phyloP scores from a whole-genome alignment of 1,284 basidiomycete genomes.

The Porogramme epimiltina region DNA sequence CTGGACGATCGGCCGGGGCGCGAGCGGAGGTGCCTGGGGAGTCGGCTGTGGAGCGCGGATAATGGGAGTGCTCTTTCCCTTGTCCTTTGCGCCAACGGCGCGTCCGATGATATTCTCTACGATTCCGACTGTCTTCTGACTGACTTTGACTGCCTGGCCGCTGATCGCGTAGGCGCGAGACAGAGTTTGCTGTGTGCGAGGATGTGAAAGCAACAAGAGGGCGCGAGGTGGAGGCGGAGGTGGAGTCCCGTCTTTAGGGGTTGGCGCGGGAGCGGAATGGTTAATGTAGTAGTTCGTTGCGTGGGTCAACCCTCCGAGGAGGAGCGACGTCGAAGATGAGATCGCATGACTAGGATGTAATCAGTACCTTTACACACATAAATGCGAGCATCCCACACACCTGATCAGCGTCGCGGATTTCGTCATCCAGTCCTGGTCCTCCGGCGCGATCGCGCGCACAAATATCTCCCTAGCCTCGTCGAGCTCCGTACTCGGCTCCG shows the following conservation, averaged over 20 bases:
- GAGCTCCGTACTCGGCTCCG: constrained; percentile 37
- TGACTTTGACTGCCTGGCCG: constrained; percentile 68
- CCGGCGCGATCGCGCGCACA: constrained; percentile 60
- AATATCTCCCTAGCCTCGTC: constrained; percentile 53
- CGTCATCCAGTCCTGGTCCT: constrained; percentile 76
- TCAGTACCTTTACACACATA: neutral
- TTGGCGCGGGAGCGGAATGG: constrained; percentile 49
- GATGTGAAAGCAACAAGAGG: constrained; percentile 62
- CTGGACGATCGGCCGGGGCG: neutral
- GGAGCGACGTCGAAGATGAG: constrained; percentile 63
- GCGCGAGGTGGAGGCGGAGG: constrained; percentile 46
- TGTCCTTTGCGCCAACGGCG: constrained; percentile 36
- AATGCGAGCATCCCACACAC: constrained; percentile 48
- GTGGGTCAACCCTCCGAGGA: constrained; percentile 61
- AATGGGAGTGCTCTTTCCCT: constrained; percentile 1
- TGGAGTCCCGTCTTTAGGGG: constrained; percentile 27
- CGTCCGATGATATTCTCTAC: constrained; percentile 64
- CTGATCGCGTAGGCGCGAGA: constrained; percentile 63
- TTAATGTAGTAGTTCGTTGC: constrained; percentile 68
- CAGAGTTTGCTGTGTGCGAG: constrained; percentile 59
- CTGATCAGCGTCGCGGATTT: constrained; percentile 69
- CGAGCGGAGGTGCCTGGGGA: neutral
- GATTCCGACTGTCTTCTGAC: constrained; percentile 59
- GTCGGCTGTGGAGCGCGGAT: neutral
- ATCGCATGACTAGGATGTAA: constrained; percentile 58